Evolutionary conservation across 352 stramenopile species (phyloP).

Genomic region (Aphanomyces euteiches): DNA sequence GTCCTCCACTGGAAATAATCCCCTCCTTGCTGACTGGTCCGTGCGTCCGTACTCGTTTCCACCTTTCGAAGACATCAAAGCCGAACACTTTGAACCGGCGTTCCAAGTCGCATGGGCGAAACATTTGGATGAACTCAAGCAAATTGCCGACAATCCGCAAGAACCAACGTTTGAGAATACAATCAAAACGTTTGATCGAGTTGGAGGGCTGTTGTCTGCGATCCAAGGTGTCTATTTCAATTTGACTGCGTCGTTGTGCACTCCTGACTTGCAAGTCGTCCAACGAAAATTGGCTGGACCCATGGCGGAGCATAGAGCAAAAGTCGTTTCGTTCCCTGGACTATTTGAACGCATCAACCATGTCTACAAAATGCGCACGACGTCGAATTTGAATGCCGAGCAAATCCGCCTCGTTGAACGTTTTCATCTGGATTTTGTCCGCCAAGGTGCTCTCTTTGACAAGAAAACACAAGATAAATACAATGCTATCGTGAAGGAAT

Average conservation of each 20-base stretch:
- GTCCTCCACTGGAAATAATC: conserved; percentile 39
- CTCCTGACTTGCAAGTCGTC: conserved; percentile 52
- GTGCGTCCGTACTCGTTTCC: conserved; percentile 50
- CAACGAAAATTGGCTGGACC: conserved; percentile 49
- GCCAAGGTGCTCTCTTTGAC: conserved; percentile 35
- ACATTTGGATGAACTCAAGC: conserved; percentile 48
- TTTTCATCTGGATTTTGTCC: conserved; percentile 51
- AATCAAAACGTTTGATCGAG: conserved; percentile 51
- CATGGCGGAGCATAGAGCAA: conserved; percentile 39
- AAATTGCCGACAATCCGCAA: conserved; percentile 41
- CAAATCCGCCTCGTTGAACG: conserved; percentile 50
- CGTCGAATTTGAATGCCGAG: conserved; percentile 34
- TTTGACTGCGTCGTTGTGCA: conserved; percentile 46
- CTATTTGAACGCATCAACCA: conserved; percentile 53
- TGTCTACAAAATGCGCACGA: conserved; percentile 33
- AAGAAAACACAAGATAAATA: conserved; percentile 45
- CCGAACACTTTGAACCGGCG: conserved; percentile 45
- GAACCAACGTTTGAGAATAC: conserved; percentile 51
- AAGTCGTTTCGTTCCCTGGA: conserved; percentile 45
- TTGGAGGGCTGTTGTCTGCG: conserved; percentile 38
- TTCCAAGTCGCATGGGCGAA: conserved; percentile 45
- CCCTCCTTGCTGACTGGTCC: conserved; percentile 48
- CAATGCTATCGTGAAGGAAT: conserved; percentile 48
- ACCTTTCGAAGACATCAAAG: conserved; percentile 51
- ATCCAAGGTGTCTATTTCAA: conserved; percentile 49